Evolutionary conservation across 768 basidiomycete genomes (phyloP).

Genomic region (Butyriboletus loyo): DNA sequence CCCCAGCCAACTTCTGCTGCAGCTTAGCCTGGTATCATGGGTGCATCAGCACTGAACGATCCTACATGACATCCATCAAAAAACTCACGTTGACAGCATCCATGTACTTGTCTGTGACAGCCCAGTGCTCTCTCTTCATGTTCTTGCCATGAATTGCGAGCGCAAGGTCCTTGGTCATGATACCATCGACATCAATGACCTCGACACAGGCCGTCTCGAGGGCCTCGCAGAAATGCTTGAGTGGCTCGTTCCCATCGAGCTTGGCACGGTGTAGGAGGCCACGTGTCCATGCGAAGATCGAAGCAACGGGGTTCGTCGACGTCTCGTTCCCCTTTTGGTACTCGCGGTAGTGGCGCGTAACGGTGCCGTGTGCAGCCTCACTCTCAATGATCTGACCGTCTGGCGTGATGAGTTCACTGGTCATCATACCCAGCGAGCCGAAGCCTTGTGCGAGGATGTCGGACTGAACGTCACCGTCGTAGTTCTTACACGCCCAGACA

Average conservation of each 20-base stretch:
- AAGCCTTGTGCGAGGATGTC: slow-evolving; percentile 98
- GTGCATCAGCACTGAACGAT: slow-evolving; percentile 12
- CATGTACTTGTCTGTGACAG: slow-evolving; percentile 92
- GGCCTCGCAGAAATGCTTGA: slow-evolving; percentile 70
- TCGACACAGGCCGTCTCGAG: slow-evolving; percentile 89
- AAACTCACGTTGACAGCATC: slow-evolving; percentile 80
- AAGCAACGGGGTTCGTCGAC: slow-evolving; percentile 97
- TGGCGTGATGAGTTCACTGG: slow-evolving; percentile 90
- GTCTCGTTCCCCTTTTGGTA: slow-evolving; percentile 97
- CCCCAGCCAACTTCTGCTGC: slow-evolving; percentile 41
- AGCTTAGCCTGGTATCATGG: slow-evolving; percentile 37
- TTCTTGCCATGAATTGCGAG: slow-evolving; percentile 89
- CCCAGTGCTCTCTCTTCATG: slow-evolving; percentile 95
- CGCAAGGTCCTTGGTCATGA: slow-evolving; percentile 98
- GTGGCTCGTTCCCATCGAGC: slow-evolving; percentile 76
- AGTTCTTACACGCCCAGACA: slow-evolving; percentile 72
- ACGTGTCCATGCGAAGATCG: slow-evolving; percentile 98
- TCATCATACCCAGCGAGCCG: slow-evolving; percentile 98
- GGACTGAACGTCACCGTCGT: slow-evolving; percentile 85
- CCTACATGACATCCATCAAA: not conserved
- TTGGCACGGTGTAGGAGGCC: slow-evolving; percentile 91
- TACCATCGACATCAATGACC: slow-evolving; percentile 81
- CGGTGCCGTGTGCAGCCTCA: slow-evolving; percentile 97
- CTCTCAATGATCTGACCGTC: slow-evolving; percentile 91
- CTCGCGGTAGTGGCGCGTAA: slow-evolving; percentile 96